Conservation (phyloP, 768 basidiomycete species). For the Kwoniella dejecticola region DNA sequence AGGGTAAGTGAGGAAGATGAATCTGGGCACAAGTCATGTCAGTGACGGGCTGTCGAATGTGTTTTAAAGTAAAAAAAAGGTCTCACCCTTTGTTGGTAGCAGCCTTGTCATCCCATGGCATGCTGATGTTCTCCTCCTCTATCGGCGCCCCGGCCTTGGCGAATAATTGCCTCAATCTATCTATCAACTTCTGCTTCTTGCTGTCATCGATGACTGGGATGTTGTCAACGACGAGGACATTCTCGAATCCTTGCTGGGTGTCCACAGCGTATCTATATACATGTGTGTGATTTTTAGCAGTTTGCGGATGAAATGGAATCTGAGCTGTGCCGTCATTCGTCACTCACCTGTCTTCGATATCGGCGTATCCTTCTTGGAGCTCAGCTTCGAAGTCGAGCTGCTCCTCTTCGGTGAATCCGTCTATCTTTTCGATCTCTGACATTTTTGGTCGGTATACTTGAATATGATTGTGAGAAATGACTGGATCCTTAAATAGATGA, state of each 20-base stretch:
- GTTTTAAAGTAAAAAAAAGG: background rate
- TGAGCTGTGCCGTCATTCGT: background rate
- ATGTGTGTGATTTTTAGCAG: background rate
- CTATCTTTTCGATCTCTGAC: conserved; percentile 21
- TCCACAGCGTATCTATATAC: conserved; percentile 75
- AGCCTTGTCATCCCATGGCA: conserved; percentile 82
- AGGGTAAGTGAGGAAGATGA: conserved; percentile 66
- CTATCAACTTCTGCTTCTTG: conserved; percentile 77
- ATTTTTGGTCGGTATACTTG: too few relatives aligned
- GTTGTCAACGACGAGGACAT: conserved; percentile 87
- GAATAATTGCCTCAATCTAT: conserved; percentile 82
- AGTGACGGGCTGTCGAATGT: background rate
- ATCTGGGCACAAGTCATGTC: conserved; percentile 60
- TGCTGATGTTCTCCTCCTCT: conserved; percentile 72
- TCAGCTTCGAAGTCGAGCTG: conserved; percentile 45
- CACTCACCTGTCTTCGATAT: conserved; percentile 48
- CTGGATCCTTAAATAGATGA: too few relatives aligned
- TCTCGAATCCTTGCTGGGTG: conserved; percentile 84
- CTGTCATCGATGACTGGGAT: conserved; percentile 84
- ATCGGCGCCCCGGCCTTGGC: conserved; percentile 75
- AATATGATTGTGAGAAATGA: too few relatives aligned
- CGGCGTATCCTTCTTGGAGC: conserved; percentile 44
- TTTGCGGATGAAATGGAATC: background rate
- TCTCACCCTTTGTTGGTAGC: conserved; percentile 90
- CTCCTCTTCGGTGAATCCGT: conserved; percentile 40